Evolutionary conservation across 371 early-diverging fungal genomes (phyloP).

Genomic region (Cokeromyces recurvatus): DNA sequence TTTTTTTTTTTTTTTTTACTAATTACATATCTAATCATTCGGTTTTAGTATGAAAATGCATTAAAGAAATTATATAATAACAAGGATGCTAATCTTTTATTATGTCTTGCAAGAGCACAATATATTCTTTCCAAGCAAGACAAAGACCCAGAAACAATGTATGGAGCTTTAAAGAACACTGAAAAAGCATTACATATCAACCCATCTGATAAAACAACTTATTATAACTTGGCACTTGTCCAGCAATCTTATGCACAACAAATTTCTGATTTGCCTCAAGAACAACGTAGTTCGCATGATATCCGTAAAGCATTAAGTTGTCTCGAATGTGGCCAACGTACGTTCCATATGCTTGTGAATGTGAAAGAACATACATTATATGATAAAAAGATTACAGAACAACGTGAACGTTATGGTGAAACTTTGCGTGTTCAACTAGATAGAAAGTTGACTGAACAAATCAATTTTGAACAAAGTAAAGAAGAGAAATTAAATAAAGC

Average conservation of each 20-base stretch:
- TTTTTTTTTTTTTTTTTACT: too few species aligned
- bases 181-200: conserved; percentile 49
- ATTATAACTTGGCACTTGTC: conserved; percentile 77
- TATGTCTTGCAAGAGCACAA: conserved; percentile 77
- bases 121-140: conserved; percentile 73
- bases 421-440: conserved; percentile 55
- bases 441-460: conserved; percentile 58
- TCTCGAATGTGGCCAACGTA: conserved; percentile 53
- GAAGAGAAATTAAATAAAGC: conserved; percentile 41
- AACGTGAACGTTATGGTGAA: conserved; percentile 63
- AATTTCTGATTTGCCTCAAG: conserved; percentile 63
- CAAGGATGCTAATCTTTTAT: conserved; percentile 53
- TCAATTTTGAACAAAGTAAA: conserved; percentile 47
- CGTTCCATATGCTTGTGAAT: conserved; percentile 49
- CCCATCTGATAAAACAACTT: conserved; percentile 61
- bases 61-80: conserved; percentile 49
- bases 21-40: too few species aligned
- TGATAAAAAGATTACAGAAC: conserved; percentile 60
- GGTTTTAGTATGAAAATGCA: conserved; percentile 72
- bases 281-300: conserved; percentile 50
- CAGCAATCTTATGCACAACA: conserved; percentile 83
- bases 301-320: conserved; percentile 56
- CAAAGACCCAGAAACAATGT: conserved; percentile 69
- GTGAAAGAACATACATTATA: conserved; percentile 54
- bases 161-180: conserved; percentile 55